Evolutionary conservation across 331 rosid genomes (phyloP).

Genomic region (Malus hybrid): DNA sequence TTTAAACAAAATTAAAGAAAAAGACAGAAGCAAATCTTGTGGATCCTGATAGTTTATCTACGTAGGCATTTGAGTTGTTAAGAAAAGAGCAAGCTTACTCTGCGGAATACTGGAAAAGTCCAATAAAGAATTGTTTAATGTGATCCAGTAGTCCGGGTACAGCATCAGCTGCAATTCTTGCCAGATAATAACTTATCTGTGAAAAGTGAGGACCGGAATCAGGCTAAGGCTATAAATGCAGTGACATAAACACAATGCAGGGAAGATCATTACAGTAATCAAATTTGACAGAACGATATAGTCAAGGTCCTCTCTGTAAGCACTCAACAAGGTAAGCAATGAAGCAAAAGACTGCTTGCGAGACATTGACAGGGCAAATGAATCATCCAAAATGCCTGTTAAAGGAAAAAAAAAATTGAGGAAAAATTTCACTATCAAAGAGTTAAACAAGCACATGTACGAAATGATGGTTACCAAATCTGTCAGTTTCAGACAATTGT

Average conservation of each 20-base stretch:
- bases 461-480: conserved; percentile 30
- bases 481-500: conserved; percentile 31
- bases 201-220: conserved; percentile 4
- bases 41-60: neutral
- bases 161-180: conserved; percentile 37
- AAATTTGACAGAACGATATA: conserved; percentile 46
- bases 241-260: neutral
- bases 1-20: neutral
- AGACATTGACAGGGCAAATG: conserved; percentile 49
- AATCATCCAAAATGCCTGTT: conserved; percentile 50
- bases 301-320: conserved; percentile 44
- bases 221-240: conserved; percentile 1
- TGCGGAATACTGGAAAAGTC: conserved; percentile 27
- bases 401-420: neutral
- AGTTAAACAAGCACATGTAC: neutral
- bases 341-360: conserved; percentile 36
- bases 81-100: conserved; percentile 25
- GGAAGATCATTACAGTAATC: conserved; percentile 27
- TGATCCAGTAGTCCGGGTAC: conserved; percentile 28
- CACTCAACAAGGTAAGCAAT: conserved; percentile 41
- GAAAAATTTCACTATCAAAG: neutral
- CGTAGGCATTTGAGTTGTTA: neutral
- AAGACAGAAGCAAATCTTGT: neutral
- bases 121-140: conserved; percentile 24
- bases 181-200: conserved; percentile 24